Evolutionary conservation across 306 rosid species (phyloP).

Genomic region (Lablab purpureus): DNA sequence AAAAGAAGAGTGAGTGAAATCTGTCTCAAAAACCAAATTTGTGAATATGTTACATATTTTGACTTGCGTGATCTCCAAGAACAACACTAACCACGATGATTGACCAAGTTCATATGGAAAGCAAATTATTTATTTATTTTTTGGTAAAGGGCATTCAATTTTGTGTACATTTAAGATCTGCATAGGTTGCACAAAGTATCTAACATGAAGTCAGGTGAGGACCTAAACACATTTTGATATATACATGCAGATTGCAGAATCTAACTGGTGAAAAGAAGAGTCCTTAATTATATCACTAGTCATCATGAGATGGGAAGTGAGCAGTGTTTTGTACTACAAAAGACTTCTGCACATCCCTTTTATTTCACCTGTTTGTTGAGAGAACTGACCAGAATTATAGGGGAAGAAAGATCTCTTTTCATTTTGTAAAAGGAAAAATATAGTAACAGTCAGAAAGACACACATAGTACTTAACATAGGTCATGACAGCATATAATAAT

Average conservation of each 20-base stretch:
- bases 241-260: slow-evolving; percentile 28
- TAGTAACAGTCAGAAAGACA: slow-evolving; percentile 3
- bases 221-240: not conserved
- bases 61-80: not conserved
- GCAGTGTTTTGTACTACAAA: slow-evolving; percentile 29
- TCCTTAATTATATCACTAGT: slow-evolving; percentile 8
- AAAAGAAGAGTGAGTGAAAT: not conserved
- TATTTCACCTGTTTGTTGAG: slow-evolving; percentile 33
- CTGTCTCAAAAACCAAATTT: not conserved
- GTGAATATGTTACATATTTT: not conserved
- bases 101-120: not conserved
- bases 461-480: not conserved
- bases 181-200: not conserved
- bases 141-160: not conserved
- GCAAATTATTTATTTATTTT: too few species aligned
- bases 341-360: slow-evolving; percentile 20
- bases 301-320: slow-evolving; percentile 26
- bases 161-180: slow-evolving; percentile 7
- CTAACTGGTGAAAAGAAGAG: slow-evolving; percentile 31
- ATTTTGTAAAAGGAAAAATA: slow-evolving; percentile 18
- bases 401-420: slow-evolving; percentile 21
- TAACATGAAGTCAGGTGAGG: slow-evolving; percentile 29
- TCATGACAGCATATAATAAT: slow-evolving; percentile 6
- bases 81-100: not conserved
- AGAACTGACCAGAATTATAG: slow-evolving; percentile 11